A percentile compares a stretch with the other conserved stretches of the same genome.
phyloP scores from a whole-genome alignment of 2,329 filamentous ascomycete species.

The Exutisphaerella laricina region DNA sequence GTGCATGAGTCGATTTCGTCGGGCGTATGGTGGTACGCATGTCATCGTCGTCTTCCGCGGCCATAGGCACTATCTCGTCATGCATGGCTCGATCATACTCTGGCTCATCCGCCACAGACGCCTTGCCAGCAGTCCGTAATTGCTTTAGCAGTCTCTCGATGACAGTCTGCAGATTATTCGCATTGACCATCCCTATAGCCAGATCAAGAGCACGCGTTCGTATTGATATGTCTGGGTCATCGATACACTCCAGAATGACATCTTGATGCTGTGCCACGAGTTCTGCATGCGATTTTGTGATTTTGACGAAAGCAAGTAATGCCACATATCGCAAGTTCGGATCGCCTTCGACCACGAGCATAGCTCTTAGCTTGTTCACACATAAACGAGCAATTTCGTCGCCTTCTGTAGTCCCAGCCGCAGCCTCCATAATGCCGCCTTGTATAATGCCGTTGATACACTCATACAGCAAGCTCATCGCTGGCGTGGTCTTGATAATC shows the following conservation, averaged over 20 bases:
- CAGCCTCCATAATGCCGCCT: slow-evolving; percentile 82
- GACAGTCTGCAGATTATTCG: slow-evolving; percentile 75
- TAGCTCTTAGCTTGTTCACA: slow-evolving; percentile 85
- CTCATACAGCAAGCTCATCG: slow-evolving; percentile 97
- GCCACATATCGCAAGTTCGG: slow-evolving; percentile 98
- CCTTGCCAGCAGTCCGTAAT: slow-evolving; percentile 60
- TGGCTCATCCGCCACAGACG: slow-evolving; percentile 42
- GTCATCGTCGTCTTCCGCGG: slow-evolving; percentile 54
- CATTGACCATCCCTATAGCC: slow-evolving; percentile 87
- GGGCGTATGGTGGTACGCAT: slow-evolving; percentile 51
- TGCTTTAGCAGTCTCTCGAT: slow-evolving; percentile 85
- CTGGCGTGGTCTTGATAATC: slow-evolving; percentile 88
- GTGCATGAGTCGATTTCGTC: slow-evolving; percentile 44
- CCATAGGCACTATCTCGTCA: slow-evolving; percentile 43
- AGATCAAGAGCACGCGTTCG: slow-evolving; percentile 86
- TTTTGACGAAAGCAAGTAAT: slow-evolving; percentile 89
- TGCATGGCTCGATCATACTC: slow-evolving; percentile 44
- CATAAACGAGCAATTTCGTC: slow-evolving; percentile 91
- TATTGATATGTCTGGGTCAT: slow-evolving; percentile 93
- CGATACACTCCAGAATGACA: slow-evolving; percentile 92
- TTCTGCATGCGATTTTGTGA: slow-evolving; percentile 79
- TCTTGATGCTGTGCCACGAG: slow-evolving; percentile 91
- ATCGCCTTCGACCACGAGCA: slow-evolving; percentile 90
- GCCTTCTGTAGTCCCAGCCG: slow-evolving; percentile 71
- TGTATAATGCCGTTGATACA: slow-evolving; percentile 99